Percentiles rank a stretch among this genome's conserved stretches.
Conservation (phyloP, 768 basidiomycete genomes). For the Lactifluus echinatus region DNA sequence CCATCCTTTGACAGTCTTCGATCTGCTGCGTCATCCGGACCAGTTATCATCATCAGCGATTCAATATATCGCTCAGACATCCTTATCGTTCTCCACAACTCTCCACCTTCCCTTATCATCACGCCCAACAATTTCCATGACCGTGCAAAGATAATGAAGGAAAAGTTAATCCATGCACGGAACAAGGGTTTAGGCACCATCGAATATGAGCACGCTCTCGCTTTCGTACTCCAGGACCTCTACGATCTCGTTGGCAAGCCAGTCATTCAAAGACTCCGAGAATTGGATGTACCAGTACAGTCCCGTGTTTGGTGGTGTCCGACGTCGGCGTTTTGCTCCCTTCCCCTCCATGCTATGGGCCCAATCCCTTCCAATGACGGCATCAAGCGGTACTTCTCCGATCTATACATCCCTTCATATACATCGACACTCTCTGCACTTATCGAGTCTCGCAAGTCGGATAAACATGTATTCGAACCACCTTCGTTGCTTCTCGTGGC, state of each 20-base stretch:
- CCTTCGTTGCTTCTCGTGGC: neutral
- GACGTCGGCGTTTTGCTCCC: slow-evolving; percentile 5
- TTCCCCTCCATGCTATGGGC: slow-evolving; percentile 9
- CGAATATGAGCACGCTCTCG: neutral
- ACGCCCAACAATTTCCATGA: neutral
- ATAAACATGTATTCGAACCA: too few relatives aligned
- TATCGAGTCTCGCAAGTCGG: neutral
- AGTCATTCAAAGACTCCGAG: neutral
- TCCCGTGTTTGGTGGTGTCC: slow-evolving; percentile 18
- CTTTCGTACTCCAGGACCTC: neutral
- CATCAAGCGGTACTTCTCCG: neutral
- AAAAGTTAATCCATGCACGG: neutral
- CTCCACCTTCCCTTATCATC: slow-evolving; percentile 41
- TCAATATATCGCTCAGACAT: neutral
- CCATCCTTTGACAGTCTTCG: neutral
- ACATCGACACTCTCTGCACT: slow-evolving; percentile 10
- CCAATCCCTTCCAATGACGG: neutral
- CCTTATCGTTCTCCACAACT: slow-evolving; percentile 25
- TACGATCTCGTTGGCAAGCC: slow-evolving; percentile 5
- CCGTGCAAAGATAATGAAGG: neutral
- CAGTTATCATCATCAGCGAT: neutral
- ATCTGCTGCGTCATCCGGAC: neutral
- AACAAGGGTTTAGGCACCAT: neutral
- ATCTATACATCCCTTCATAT: slow-evolving; percentile 13
- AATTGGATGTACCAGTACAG: slow-evolving; percentile 1